These are phyloP conservation scores for Kokia cookei DNA, from an alignment of 441 rosid genomes.

Conservation along the genomic window DNA sequence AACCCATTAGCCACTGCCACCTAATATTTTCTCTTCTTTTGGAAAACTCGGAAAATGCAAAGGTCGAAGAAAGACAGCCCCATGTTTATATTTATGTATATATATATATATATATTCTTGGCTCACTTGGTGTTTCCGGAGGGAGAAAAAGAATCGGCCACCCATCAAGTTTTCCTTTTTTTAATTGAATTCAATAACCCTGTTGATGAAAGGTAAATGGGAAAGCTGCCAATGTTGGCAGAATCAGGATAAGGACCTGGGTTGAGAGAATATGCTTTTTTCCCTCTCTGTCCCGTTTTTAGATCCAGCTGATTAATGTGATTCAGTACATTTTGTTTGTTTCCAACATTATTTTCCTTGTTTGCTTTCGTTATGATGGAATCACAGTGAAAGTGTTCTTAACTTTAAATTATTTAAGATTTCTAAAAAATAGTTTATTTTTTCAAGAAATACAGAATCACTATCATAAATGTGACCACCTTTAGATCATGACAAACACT, in stretches of 20 bases:
- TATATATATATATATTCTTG: no score
- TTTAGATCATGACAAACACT: no score
- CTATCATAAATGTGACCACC: no score
- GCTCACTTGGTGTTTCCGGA: background rate
- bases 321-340: background rate
- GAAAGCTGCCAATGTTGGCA: background rate
- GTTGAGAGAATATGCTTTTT: background rate
- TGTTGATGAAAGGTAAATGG: background rate
- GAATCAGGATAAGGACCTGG: background rate
- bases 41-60: background rate
- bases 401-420: background rate
- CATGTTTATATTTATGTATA: background rate
- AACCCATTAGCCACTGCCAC: constrained; percentile 25
- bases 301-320: background rate
- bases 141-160: background rate
- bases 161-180: background rate
- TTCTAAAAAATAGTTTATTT: no score
- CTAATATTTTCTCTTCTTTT: background rate
- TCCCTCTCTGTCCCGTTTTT: background rate
- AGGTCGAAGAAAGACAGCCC: background rate
- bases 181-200: background rate
- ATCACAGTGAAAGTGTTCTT: background rate
- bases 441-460: no score
- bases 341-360: background rate
- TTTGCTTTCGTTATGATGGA: background rate